Conservation (phyloP, 139 green algal species). For the Tetradesmus lagerheimii region DNA sequence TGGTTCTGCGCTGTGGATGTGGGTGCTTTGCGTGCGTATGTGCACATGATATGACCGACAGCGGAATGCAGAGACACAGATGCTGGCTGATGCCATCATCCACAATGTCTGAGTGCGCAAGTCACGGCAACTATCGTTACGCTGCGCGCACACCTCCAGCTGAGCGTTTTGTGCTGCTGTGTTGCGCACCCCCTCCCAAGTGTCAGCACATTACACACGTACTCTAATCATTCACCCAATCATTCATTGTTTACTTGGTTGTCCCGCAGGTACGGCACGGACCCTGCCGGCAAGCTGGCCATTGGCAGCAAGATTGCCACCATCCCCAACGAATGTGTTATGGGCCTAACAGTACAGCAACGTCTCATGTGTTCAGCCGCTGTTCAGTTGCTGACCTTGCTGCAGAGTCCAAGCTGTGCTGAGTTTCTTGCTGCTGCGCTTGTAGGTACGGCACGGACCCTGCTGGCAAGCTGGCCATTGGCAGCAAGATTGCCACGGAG, state of each 20-base stretch:
- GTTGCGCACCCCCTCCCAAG: no score
- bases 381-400: conserved; percentile 8
- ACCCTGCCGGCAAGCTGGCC: conserved; percentile 26
- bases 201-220: no score
- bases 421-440: neutral
- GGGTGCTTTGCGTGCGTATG: no score
- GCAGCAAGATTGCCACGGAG: conserved; percentile 38
- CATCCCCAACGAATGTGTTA: no score
- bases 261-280: conserved; percentile 7
- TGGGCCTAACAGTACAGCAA: no score
- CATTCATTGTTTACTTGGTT: no score
- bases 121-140: no score
- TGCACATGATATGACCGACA: neutral
- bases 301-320: conserved; percentile 38
- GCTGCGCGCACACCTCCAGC: no score
- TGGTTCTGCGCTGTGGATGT: neutral
- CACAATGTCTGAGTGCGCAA: conserved; percentile 24
- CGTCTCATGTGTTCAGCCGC: no score
- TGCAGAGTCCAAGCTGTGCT: no score
- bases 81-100: conserved; percentile 42
- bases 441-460: conserved; percentile 40
- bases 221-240: no score
- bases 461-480: conserved; percentile 33
- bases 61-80: conserved; percentile 28
- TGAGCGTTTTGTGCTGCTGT: no score